Conservation (phyloP, 2,329 filamentous ascomycete species). For the Penicillium sp. region DNA sequence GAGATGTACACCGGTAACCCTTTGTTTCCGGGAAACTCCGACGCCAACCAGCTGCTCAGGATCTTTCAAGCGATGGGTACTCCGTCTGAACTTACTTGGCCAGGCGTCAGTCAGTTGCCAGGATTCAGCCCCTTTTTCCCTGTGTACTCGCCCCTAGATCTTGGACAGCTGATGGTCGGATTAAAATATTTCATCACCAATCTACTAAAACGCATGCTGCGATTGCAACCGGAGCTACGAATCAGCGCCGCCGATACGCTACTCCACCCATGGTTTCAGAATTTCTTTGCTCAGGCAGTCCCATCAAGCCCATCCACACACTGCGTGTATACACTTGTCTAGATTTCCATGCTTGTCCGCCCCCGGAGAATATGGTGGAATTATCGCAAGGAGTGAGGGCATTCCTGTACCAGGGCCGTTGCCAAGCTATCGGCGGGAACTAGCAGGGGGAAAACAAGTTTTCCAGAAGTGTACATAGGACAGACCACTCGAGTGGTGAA, state of each 20-base stretch:
- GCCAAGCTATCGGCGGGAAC: not conserved
- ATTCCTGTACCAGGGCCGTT: not conserved
- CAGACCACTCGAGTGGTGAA: not conserved
- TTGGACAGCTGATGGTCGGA: not conserved
- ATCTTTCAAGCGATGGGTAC: slow-evolving; percentile 99
- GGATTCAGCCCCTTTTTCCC: slow-evolving; percentile 96
- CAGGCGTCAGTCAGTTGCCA: slow-evolving; percentile 86
- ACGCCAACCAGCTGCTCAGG: slow-evolving; percentile 93
- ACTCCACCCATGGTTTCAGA: not conserved
- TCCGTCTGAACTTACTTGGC: slow-evolving; percentile 91
- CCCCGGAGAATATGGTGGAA: not conserved
- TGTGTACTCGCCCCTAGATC: not conserved
- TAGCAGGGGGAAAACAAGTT: not conserved
- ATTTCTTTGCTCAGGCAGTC: not conserved
- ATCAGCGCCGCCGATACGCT: not conserved
- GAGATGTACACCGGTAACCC: slow-evolving; percentile 99
- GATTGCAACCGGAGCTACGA: not conserved
- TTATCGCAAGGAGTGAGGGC: not conserved
- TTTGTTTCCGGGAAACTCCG: slow-evolving; percentile 93
- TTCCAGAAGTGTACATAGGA: not conserved
- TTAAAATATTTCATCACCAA: not conserved
- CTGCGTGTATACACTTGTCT: not conserved
- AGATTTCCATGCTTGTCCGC: not conserved
- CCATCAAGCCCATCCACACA: not conserved
- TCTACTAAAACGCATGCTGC: not conserved